Base-by-base conservation (phyloP, 1,139 yeast species). In the Taphrina deformans region DNA sequence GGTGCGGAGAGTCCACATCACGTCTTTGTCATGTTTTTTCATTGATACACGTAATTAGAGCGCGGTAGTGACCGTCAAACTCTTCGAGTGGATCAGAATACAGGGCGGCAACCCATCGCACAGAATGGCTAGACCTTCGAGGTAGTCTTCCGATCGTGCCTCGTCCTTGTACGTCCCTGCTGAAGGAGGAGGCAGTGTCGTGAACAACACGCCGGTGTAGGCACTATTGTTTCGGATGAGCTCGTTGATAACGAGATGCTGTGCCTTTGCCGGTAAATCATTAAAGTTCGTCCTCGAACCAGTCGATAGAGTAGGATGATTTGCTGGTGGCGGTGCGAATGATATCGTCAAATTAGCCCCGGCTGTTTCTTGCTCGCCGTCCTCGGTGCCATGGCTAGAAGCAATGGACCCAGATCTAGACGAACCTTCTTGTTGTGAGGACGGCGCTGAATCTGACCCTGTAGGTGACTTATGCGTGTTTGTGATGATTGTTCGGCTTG, bases 41-140 rank as follows among this genome's bases (percentile, higher is more conserved):
- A n/a, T n/a, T n/a, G n/a, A n/a, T n/a, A n/a, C n/a, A n/a, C n/a
- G n/a, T n/a, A 5, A 29, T 70, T 78, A 89, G 69, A 89, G 78
- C 24, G 96, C 91, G 12, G 97, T 92, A 0, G 99, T 93, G 1
- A 93, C 98, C 0, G 99, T 93, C 79, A 92, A 90, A 0, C 96
- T 87, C 75, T 91, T 96, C 0, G 97, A 89, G 73, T 93, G 92
- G 65, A 93, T 80, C 68, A 93, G 76, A 73, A 93, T 75, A 2
- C 85, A 81, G 0, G 98, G 97, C 0, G 97, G 97, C 53, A 93
- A 77, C 9, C 82, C 90, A 62, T 85, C 83, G 65, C 91, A 80
- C 96, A 97, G 89, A 14, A 88, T 76, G 56, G 91, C 88, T 66
- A 93, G 78, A 70, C 87, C 87, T 66, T 85, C 85, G 10, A 88